phyloP scores from a whole-genome alignment of 805 yeast species.

The Saccharomycopsis fibuligera region DNA sequence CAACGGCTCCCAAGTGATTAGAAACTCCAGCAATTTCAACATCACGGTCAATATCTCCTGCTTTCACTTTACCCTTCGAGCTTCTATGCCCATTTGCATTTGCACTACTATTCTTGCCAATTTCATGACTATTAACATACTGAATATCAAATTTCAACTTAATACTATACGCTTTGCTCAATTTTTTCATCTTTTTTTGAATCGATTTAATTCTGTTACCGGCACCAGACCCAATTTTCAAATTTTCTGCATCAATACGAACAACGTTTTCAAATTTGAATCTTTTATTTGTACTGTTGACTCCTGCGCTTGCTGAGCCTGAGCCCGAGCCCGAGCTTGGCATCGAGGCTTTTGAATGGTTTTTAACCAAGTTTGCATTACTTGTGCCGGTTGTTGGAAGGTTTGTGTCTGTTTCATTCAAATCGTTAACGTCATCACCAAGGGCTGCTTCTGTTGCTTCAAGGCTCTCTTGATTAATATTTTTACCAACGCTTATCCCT shows the following conservation, averaged over 20 bases:
- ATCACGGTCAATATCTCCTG: too few relatives aligned
- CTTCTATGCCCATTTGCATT: too few relatives aligned
- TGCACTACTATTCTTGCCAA: too few relatives aligned
- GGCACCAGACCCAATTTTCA: slow-evolving; percentile 21
- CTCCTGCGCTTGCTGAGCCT: not conserved
- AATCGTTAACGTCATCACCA: slow-evolving; percentile 12
- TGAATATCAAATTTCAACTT: slow-evolving; percentile 20
- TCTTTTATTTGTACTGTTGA: not conserved
- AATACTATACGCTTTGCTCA: slow-evolving; percentile 17
- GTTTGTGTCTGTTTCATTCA: not conserved
- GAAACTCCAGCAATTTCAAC: too few relatives aligned
- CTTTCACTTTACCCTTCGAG: too few relatives aligned
- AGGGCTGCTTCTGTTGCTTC: too few relatives aligned
- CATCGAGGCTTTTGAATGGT: too few relatives aligned
- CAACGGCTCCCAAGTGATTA: too few relatives aligned
- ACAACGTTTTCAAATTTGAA: slow-evolving; percentile 16
- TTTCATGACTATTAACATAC: too few relatives aligned
- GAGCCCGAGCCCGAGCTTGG: not conserved
- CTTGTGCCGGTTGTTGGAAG: not conserved
- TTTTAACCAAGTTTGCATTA: too few relatives aligned
- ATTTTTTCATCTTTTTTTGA: slow-evolving; percentile 18
- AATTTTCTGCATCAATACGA: slow-evolving; percentile 15
- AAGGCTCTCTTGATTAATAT: too few relatives aligned
- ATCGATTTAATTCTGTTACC: slow-evolving; percentile 21
- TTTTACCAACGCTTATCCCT: not conserved